Evolutionary conservation across 805 yeast genomes (phyloP), one percentile per base, ranked within the genome.

Genomic region (Kodamaea fukazawae): DNA sequence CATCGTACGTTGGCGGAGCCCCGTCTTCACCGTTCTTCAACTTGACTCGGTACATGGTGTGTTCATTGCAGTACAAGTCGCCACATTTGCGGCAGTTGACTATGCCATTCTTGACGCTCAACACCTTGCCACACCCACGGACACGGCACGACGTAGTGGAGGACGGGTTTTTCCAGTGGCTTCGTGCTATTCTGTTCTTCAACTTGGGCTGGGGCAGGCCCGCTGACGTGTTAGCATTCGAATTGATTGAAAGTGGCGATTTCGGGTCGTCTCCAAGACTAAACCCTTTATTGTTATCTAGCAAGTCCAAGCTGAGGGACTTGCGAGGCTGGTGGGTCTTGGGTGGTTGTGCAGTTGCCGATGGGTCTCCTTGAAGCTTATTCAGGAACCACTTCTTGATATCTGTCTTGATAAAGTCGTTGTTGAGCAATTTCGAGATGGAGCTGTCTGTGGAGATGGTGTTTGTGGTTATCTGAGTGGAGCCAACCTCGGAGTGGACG

Each of bases 41-140:
- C 50, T 71, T 76, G 32, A 79, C 70, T 38, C 71, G 66, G 49
- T 69, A 79, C 37, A 63, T 55, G 3, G 88, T 68, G 60, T 89
- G 96, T 20, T 56, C 59, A 43, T 73, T 73, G 57, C 96, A 88
- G 54, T 61, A 86, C 12, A 88, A 57, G 17, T 67, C 53, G 0
- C 96, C 96, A 62, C 96, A 89, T 48, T 75, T 76, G 16, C 91
- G 63, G 59, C 96, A 86, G 55, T 87, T 83, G 4, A 78, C 76
- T 2, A 72, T 59, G 0, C 85, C 86, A 47, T 71, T 75, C 42
- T 78, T 73, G 18, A 76, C 63, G 36, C 63, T 71, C 28, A 83
- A 61, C 4, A 44, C 49, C 38, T 63, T 71, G 7, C 49, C 40
- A 50, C 88, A 83, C 0, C 50, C 49, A 0, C 45, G 43, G 20